phyloP scores from a whole-genome alignment of 768 basidiomycete species.

The Tricholoma bakamatsutake region DNA sequence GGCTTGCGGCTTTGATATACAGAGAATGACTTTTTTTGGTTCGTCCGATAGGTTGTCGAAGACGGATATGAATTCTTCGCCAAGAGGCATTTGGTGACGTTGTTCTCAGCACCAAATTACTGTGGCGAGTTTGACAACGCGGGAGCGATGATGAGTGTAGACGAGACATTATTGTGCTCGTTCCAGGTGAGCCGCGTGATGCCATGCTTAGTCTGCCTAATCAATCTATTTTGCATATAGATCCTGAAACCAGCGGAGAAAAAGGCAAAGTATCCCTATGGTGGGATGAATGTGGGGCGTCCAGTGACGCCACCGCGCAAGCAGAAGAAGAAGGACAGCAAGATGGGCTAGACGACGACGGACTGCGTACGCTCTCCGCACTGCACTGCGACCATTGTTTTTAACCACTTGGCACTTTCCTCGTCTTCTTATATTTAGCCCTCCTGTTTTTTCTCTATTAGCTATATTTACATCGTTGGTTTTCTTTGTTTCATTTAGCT shows the following conservation, averaged over 20 bases:
- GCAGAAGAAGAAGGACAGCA: slow-evolving; percentile 93
- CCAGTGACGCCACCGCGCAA: slow-evolving; percentile 96
- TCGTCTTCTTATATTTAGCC: slow-evolving; percentile 1
- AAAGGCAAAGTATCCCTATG: slow-evolving; percentile 90
- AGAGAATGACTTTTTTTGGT: slow-evolving; percentile 4
- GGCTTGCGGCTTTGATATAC: neutral
- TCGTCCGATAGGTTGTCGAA: slow-evolving; percentile 74
- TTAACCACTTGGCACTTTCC: slow-evolving; percentile 3
- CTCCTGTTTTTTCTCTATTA: slow-evolving; percentile 4
- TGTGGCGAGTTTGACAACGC: slow-evolving; percentile 98
- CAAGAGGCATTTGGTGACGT: slow-evolving; percentile 91
- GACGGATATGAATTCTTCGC: slow-evolving; percentile 99
- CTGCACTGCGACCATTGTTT: slow-evolving; percentile 10
- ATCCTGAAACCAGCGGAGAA: slow-evolving; percentile 99
- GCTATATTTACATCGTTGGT: slow-evolving; percentile 7
- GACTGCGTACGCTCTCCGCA: slow-evolving; percentile 12
- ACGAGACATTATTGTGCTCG: slow-evolving; percentile 93
- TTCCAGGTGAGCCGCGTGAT: slow-evolving; percentile 68
- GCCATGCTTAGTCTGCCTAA: neutral
- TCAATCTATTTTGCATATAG: slow-evolving; percentile 31
- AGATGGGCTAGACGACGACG: slow-evolving; percentile 36
- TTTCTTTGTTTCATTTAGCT: slow-evolving; percentile 7
- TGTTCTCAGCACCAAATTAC: slow-evolving; percentile 96
- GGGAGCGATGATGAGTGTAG: slow-evolving; percentile 99
- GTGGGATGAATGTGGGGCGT: slow-evolving; percentile 79